These are phyloP conservation scores for Juglanconis sp. DNA, from an alignment of 2,329 filamentous ascomycete species.

Conservation along the genomic window DNA sequence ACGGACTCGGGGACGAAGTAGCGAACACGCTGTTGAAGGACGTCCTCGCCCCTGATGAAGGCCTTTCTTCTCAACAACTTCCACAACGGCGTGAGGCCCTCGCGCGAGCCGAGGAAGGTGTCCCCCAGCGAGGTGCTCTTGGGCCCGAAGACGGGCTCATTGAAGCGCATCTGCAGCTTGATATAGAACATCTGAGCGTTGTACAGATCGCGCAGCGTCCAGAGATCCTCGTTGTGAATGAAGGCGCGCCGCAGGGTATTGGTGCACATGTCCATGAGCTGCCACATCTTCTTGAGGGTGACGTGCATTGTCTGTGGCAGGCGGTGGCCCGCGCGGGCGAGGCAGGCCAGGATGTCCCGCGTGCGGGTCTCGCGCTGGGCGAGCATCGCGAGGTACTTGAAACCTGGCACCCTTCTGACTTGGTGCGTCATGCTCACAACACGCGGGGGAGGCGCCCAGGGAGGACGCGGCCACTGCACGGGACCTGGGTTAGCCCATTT, in stretches of 20 bases:
- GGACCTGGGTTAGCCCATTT: conserved; percentile 22
- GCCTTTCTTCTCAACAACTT: conserved; percentile 55
- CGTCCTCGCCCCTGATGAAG: conserved; percentile 41
- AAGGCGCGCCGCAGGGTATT: conserved; percentile 52
- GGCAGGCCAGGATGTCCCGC: conserved; percentile 59
- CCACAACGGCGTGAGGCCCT: conserved; percentile 52
- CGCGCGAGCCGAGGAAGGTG: conserved; percentile 58
- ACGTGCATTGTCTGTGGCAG: conserved; percentile 45
- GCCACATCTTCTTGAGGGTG: conserved; percentile 67
- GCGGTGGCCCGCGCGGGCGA: conserved; percentile 57
- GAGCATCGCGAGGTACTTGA: conserved; percentile 68
- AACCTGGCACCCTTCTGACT: conserved; percentile 54
- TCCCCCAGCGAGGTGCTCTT: conserved; percentile 49
- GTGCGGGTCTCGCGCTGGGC: conserved; percentile 53
- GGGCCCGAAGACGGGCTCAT: conserved; percentile 57
- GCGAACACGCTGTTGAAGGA: conserved; percentile 54
- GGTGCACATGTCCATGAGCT: conserved; percentile 64
- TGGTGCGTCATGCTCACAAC: conserved; percentile 22
- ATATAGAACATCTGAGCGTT: conserved; percentile 63
- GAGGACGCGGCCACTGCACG: conserved; percentile 5
- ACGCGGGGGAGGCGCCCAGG: conserved; percentile 6
- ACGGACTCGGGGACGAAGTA: conserved; percentile 35
- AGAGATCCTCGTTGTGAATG: conserved; percentile 50
- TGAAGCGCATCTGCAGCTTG: conserved; percentile 70
- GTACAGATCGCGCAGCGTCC: conserved; percentile 59